Evolutionary conservation across 139 green algal genomes (phyloP).

Genomic region (Spirogloea muscicola): DNA sequence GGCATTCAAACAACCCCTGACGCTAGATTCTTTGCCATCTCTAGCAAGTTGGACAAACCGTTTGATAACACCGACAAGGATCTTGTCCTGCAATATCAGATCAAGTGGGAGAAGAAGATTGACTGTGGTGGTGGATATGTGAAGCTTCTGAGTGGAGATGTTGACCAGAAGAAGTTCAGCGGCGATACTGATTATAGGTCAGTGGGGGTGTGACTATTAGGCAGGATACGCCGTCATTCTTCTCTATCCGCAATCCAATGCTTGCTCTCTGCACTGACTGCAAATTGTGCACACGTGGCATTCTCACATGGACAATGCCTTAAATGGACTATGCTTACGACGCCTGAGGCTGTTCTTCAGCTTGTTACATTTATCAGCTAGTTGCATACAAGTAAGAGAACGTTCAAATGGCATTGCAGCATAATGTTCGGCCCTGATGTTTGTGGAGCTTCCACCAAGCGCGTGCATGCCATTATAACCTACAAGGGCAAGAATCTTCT

Average conservation of each 20-base stretch:
- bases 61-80: constrained; percentile 81
- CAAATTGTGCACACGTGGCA: no score
- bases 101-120: constrained; percentile 85
- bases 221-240: not conserved
- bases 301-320: constrained; percentile 10
- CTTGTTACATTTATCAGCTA: not conserved
- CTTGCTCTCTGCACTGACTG: constrained; percentile 3
- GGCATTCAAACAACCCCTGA: constrained; percentile 77
- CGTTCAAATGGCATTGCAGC: constrained; percentile 61
- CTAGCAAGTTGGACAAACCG: constrained; percentile 55
- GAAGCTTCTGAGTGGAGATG: constrained; percentile 72
- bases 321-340: not conserved
- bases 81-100: constrained; percentile 79
- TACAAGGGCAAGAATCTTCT: constrained; percentile 63
- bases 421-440: constrained; percentile 99
- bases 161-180: constrained; percentile 68
- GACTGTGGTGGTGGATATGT: constrained; percentile 90
- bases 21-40: constrained; percentile 72
- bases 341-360: not conserved
- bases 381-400: not conserved
- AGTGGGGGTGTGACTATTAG: not conserved
- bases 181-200: constrained; percentile 64
- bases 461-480: constrained; percentile 70
- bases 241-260: not conserved
- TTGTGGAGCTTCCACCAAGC: constrained; percentile 69